These are phyloP conservation scores for Mycena floridula DNA, from an alignment of 768 basidiomycete genomes.

Conservation along the genomic window DNA sequence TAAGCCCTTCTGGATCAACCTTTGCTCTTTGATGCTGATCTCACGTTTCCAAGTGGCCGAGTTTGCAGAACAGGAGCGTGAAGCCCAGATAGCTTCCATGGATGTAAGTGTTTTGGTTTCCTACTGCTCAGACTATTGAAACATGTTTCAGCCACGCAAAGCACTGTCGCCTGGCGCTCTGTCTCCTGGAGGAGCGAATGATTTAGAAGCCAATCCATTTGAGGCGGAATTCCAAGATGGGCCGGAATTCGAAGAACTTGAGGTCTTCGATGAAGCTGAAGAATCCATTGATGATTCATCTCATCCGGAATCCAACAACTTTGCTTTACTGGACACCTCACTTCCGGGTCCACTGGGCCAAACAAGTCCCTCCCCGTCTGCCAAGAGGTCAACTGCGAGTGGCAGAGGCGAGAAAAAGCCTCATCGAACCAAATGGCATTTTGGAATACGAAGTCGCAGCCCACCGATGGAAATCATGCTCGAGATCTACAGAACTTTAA, in stretches of 20 bases:
- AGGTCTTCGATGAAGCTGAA: slow-evolving; percentile 60
- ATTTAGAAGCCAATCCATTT: slow-evolving; percentile 74
- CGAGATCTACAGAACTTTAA: slow-evolving; percentile 92
- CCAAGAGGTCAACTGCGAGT: slow-evolving; percentile 36
- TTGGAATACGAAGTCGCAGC: slow-evolving; percentile 89
- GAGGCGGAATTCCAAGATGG: slow-evolving; percentile 63
- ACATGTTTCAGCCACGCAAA: slow-evolving; percentile 53
- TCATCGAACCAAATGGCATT: slow-evolving; percentile 92
- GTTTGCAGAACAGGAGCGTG: slow-evolving; percentile 82
- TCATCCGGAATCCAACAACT: slow-evolving; percentile 50
- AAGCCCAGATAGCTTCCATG: slow-evolving; percentile 72
- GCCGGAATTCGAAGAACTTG: slow-evolving; percentile 36
- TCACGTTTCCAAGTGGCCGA: slow-evolving; percentile 52
- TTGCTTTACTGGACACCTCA: slow-evolving; percentile 87
- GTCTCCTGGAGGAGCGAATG: slow-evolving; percentile 49
- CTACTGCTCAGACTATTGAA: slow-evolving; percentile 7
- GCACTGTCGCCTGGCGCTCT: slow-evolving; percentile 59
- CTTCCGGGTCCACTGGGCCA: slow-evolving; percentile 47
- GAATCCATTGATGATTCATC: slow-evolving; percentile 26
- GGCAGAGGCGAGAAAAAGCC: slow-evolving; percentile 52
- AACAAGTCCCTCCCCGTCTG: slow-evolving; percentile 69
- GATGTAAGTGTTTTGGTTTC: slow-evolving; percentile 49
- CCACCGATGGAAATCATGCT: slow-evolving; percentile 99
- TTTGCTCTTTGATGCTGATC: too few species aligned
- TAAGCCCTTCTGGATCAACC: slow-evolving; percentile 40